Evolutionary conservation across 805 yeast species (phyloP).

Genomic region (Candida suzukii): DNA sequence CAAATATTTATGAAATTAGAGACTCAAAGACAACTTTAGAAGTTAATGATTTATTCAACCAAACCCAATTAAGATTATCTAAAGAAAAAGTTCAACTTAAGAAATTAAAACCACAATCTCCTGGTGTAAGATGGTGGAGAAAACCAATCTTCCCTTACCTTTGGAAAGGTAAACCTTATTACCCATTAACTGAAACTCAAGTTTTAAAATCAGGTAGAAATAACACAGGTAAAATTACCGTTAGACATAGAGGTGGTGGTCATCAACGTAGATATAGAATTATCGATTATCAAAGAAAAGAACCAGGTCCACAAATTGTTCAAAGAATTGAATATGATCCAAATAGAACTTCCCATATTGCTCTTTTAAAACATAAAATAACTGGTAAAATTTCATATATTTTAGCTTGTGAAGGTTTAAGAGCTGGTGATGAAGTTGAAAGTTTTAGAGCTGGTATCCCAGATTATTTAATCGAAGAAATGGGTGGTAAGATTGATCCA

Average conservation of each 20-base stretch:
- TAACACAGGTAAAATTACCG: constrained; percentile 78
- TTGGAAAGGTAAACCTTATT: constrained; percentile 77
- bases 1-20: constrained; percentile 21
- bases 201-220: constrained; percentile 84
- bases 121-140: constrained; percentile 84
- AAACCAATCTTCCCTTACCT: constrained; percentile 83
- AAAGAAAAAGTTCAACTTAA: constrained; percentile 67
- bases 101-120: constrained; percentile 72
- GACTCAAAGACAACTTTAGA: constrained; percentile 64
- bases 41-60: constrained; percentile 64
- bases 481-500: constrained; percentile 91
- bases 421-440: constrained; percentile 89
- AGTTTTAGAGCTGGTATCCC: constrained; percentile 89
- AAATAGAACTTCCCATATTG: constrained; percentile 88
- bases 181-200: constrained; percentile 65
- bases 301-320: constrained; percentile 70
- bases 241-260: constrained; percentile 96
- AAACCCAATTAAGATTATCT: constrained; percentile 66
- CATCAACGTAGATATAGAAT: constrained; percentile 82
- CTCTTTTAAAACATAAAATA: constrained; percentile 60
- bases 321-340: constrained; percentile 94
- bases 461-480: constrained; percentile 58
- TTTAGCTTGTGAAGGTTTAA: constrained; percentile 84
- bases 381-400: constrained; percentile 69
- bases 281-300: constrained; percentile 65